Evolutionary conservation across 2,329 filamentous ascomycete species (phyloP), one percentile per base, ranked within the genome.

Genomic region (Pestalotiopsis sp.): DNA sequence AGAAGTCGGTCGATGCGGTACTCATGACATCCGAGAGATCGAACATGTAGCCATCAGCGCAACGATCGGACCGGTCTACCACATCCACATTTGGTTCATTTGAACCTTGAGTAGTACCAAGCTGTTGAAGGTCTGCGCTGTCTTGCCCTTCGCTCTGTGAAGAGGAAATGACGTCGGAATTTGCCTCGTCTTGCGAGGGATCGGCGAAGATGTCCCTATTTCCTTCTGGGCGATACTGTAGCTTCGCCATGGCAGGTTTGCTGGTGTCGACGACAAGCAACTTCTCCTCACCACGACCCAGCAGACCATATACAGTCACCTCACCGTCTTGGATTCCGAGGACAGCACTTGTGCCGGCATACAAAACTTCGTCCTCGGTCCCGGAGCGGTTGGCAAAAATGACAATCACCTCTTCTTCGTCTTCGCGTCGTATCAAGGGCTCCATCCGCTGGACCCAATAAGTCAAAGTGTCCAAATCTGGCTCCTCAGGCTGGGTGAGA

Each of bases 381-480:
- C 93, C 93, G 38, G 86, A 87, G 3, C 93, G 85, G 76, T 96
- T 95, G 59, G 89, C 89, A 71, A 94, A 86, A 0, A 95, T 84
- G 0, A 95, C 83, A 49, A 93, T 88, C 20, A 92, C 85, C 68
- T 93, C 91, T 0, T 88, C 85, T 0, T 83, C 74, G 0, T 70
- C 80, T 2, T 89, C 83, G 0, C 80, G 75, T 11, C 85, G 82
- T 38, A 91, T 88, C 0, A 91, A 67, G 0, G 93, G 93, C 67
- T 92, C 89, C 4, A 95, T 83, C 0, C 93, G 86, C 20, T 88
- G 86, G 0, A 93, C 82, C 93, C 93, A 95, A 74, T 95, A 95
- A 0, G 88, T 87, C 9, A 95, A 76, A 0, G 92, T 94, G 27
- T 93, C 89, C 80, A 92, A 85, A 72, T 95, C 92, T 0, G 92